Conservation (phyloP, 345 rosid genomes). For the Carallia pectinifolia region DNA sequence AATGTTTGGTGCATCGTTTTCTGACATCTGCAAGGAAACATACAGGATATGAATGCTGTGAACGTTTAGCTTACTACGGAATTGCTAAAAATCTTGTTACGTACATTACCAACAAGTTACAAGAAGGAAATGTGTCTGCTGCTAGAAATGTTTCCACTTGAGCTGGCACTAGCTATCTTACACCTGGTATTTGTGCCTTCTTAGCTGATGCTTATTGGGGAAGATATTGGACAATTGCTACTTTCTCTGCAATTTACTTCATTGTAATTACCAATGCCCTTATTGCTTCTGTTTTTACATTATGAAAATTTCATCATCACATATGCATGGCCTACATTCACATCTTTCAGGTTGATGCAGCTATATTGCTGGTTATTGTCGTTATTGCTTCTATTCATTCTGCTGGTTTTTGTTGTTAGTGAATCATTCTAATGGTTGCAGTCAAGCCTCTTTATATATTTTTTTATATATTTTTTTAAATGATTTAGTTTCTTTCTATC, state of each 20-base stretch:
- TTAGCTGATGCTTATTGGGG: conserved; percentile 98
- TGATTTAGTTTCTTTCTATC: no score
- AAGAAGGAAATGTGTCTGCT: conserved; percentile 83
- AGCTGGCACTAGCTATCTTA: conserved; percentile 86
- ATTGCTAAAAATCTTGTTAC: conserved; percentile 83
- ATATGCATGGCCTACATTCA: no score
- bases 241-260: conserved; percentile 77
- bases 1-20: neutral
- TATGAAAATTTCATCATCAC: no score
- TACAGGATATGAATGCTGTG: conserved; percentile 83
- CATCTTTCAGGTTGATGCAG: no score
- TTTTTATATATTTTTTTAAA: no score
- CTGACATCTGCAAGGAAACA: conserved; percentile 11
- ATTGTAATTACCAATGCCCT: conserved; percentile 38
- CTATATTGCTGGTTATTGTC: no score
- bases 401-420: no score
- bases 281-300: no score
- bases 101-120: conserved; percentile 71
- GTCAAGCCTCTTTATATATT: no score
- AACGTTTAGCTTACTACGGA: conserved; percentile 90
- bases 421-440: no score
- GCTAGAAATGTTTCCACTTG: conserved; percentile 87
- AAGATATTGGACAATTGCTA: conserved; percentile 92
- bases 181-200: conserved; percentile 87
- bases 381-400: no score